These are phyloP conservation scores for Yarrowia hollandica DNA, from an alignment of 805 yeast genomes.

Conservation along the genomic window DNA sequence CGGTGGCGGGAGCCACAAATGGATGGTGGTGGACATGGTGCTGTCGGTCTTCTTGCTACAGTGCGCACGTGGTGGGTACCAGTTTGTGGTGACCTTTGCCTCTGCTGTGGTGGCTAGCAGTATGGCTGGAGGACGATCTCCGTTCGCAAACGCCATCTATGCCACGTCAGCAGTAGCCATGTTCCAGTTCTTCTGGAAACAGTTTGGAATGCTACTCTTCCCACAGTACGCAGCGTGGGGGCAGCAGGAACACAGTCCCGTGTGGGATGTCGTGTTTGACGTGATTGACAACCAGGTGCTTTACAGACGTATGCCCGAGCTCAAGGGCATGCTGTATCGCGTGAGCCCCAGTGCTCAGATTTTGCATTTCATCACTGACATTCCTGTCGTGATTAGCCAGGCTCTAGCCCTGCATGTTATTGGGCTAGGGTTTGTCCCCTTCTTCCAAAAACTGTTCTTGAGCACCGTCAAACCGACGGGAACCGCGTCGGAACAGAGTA, in stretches of 20 bases:
- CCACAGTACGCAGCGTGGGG: slow-evolving; percentile 29
- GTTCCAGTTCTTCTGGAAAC: slow-evolving; percentile 34
- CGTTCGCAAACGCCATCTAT: slow-evolving; percentile 39
- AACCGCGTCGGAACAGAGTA: background rate
- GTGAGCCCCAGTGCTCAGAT: slow-evolving; percentile 33
- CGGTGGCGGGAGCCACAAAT: background rate
- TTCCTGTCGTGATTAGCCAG: slow-evolving; percentile 37
- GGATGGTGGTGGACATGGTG: slow-evolving; percentile 21
- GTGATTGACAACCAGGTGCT: slow-evolving; percentile 26
- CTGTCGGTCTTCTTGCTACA: slow-evolving; percentile 11
- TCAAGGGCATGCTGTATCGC: slow-evolving; percentile 32
- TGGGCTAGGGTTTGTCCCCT: slow-evolving; percentile 38
- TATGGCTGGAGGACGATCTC: slow-evolving; percentile 39
- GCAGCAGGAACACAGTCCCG: slow-evolving; percentile 11
- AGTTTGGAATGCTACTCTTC: slow-evolving; percentile 32
- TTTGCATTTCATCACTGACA: slow-evolving; percentile 38
- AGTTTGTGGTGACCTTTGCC: slow-evolving; percentile 36
- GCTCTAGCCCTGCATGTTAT: slow-evolving; percentile 42
- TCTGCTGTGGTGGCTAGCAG: slow-evolving; percentile 40
- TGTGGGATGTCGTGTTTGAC: slow-evolving; percentile 24
- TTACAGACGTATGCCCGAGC: slow-evolving; percentile 11
- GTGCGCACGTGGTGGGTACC: slow-evolving; percentile 17
- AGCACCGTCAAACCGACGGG: slow-evolving; percentile 26
- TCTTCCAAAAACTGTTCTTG: slow-evolving; percentile 38
- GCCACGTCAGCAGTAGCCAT: slow-evolving; percentile 38